These are phyloP conservation scores for Chimonanthus praecox DNA, from an alignment of 164 flowering plant species.

Conservation along the genomic window DNA sequence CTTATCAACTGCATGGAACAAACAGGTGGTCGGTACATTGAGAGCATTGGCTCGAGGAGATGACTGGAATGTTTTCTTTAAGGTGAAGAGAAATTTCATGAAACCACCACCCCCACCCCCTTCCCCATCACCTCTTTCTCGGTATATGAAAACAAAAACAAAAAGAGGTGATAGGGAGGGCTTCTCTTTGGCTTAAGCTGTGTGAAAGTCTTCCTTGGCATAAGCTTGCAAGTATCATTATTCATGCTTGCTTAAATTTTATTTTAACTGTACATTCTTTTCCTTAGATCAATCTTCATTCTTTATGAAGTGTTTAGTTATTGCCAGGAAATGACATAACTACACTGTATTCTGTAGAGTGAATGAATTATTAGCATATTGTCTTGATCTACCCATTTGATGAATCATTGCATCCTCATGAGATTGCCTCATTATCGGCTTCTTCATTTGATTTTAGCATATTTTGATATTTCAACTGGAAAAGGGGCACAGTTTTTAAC, in stretches of 20 bases:
- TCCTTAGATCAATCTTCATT: not conserved
- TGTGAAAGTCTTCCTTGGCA: not conserved
- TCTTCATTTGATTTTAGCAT: too few species aligned
- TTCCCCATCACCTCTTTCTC: too few species aligned
- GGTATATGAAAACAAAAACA: too few species aligned
- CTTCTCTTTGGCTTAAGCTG: not conserved
- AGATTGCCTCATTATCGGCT: too few species aligned
- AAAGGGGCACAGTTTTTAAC: not conserved
- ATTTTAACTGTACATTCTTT: not conserved
- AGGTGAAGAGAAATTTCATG: constrained; percentile 35
- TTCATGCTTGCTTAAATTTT: not conserved
- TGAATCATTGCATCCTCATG: too few species aligned
- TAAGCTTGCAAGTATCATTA: not conserved
- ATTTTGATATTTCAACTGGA: not conserved
- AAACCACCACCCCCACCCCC: too few species aligned
- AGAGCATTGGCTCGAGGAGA: constrained; percentile 52
- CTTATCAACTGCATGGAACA: constrained; percentile 50
- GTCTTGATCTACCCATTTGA: too few species aligned
- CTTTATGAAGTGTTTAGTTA: not conserved
- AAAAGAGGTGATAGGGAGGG: too few species aligned
- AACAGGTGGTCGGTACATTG: constrained; percentile 19
- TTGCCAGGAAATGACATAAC: not conserved
- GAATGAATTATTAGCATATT: too few species aligned
- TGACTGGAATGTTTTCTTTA: constrained; percentile 59
- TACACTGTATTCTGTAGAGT: not conserved